Evolutionary conservation across 768 basidiomycete species (phyloP).

Genomic region (Postia placenta): DNA sequence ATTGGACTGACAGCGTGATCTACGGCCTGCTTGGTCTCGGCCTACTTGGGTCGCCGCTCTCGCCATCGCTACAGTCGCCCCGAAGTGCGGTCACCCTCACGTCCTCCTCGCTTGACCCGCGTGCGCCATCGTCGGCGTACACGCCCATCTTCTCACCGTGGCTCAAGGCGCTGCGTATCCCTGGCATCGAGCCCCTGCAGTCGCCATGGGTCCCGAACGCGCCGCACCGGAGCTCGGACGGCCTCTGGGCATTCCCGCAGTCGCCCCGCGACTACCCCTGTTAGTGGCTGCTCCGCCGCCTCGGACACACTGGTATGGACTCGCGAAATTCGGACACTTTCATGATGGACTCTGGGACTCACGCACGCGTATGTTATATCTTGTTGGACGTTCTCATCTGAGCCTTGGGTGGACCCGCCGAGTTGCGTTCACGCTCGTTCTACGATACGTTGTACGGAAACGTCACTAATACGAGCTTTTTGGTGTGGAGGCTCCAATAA

Average conservation of each 20-base stretch:
- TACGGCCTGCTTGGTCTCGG: conserved; percentile 17
- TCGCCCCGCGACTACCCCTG: conserved; percentile 9
- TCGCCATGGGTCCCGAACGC: conserved; percentile 16
- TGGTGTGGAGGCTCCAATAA: neutral
- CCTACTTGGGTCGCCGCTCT: conserved; percentile 13
- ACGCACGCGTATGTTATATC: no score
- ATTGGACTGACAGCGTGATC: conserved; percentile 12
- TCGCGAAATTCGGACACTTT: neutral
- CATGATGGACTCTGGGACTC: no score
- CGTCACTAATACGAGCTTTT: neutral
- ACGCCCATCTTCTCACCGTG: conserved; percentile 18
- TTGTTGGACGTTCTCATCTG: neutral
- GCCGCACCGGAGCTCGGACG: conserved; percentile 13
- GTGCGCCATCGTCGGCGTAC: conserved; percentile 13
- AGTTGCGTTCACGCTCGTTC: neutral
- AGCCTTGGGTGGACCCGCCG: neutral
- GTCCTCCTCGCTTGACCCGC: conserved; percentile 12
- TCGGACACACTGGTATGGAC: neutral
- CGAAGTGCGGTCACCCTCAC: conserved; percentile 5
- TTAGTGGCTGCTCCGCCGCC: neutral
- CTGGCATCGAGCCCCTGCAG: conserved; percentile 15
- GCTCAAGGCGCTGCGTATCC: conserved; percentile 15
- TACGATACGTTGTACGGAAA: neutral
- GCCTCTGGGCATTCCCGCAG: conserved; percentile 14
- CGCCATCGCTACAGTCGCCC: conserved; percentile 7